phyloP scores from a whole-genome alignment of 2,329 filamentous ascomycete species.

The Cryphonectria radicalis region DNA sequence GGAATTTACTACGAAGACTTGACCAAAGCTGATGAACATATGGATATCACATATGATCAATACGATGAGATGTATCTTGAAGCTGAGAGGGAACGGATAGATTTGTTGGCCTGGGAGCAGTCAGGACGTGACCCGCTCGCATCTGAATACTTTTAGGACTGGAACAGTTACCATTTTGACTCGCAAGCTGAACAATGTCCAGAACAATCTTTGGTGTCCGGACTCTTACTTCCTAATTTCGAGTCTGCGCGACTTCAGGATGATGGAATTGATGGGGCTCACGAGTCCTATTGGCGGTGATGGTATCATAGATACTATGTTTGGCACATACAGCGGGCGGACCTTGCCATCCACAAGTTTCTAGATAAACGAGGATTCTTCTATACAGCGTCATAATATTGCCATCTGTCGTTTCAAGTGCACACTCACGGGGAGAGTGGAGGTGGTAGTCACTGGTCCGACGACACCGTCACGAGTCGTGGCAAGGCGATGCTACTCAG shows the following conservation, averaged over 20 bases:
- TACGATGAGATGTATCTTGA: slow-evolving; percentile 14
- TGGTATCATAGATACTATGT: background rate
- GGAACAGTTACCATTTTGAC: background rate
- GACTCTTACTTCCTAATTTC: too few relatives aligned
- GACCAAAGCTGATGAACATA: background rate
- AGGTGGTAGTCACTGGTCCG: background rate
- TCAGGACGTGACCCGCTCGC: background rate
- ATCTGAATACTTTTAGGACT: background rate
- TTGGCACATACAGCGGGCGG: too few relatives aligned
- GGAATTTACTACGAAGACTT: background rate
- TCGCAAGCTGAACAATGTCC: background rate
- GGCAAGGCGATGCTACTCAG: background rate
- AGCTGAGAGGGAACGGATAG: slow-evolving; percentile 1
- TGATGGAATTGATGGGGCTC: background rate
- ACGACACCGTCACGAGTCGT: background rate
- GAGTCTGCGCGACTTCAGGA: background rate
- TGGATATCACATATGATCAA: background rate
- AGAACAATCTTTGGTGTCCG: too few relatives aligned
- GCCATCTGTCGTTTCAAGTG: background rate
- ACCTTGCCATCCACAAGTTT: background rate
- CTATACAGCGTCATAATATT: background rate
- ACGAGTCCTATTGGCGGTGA: background rate
- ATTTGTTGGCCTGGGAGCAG: background rate
- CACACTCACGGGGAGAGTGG: background rate
- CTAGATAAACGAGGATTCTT: too few relatives aligned